Evolutionary conservation across 306 rosid species (phyloP), one percentile per base, ranked within the genome.

Genomic region (Hippophae rhamnoides): DNA sequence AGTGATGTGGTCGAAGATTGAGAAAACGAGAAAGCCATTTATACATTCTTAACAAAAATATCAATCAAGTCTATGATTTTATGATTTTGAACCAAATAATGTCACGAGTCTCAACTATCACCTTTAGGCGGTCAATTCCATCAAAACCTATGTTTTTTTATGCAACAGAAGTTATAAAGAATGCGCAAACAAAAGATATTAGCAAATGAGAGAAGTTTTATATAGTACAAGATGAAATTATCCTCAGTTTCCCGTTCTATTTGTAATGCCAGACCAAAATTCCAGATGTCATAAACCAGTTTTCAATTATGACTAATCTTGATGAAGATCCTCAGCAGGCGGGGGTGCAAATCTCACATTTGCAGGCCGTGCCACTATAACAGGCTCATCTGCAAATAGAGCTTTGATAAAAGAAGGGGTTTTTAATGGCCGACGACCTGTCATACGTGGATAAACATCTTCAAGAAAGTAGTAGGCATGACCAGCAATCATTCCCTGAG

Each of bases 401-500:
- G 88, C 93, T 78, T 76, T 92, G 80, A 92, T 92, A 61, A 92
- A 78, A 0, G 85, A 75, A 11, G 98, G 98, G 38, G 98, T 92
- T 70, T 56, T 83, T 41, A 92, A 71, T 26, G 96, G 98, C 52
- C 82, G 79, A 2, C 96, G 98, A 47, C 82, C 85, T 0, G 95
- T 85, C 98, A 92, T 92, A 64, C 75, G 76, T 38, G 98, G 98
- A 70, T 92, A 87, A 44, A 92, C 98, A 54, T 87, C 95, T 78
- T 81, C 89, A 38, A 92, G 96, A 76, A 92, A 92, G 80, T 85
- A 92, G 69, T 92, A 92, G 13, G 96, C 96, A 72, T 92, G 96
- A 3, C 98, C 98, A 52, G 98, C 95, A 78, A 85, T 84, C 98
- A 87, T 87, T 71, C 98, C 98, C 98, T 92, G 87, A 48, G 71